Conservation (phyloP, 306 rosid genomes). For the Biancaea sappan region DNA sequence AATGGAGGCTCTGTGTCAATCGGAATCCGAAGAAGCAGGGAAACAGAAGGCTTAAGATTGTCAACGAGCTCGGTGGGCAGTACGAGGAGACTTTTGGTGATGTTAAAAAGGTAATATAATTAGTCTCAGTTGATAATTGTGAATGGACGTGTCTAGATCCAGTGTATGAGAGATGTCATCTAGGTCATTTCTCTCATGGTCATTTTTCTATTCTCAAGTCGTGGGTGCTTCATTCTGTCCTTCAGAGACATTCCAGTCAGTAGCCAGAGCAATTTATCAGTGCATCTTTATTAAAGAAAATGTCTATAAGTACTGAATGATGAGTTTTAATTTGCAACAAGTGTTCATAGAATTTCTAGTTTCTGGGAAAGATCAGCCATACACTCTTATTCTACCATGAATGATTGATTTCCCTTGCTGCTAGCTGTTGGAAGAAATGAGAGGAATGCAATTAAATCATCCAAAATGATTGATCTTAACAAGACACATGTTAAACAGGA, state of each 20-base stretch:
- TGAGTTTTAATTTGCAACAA: neutral
- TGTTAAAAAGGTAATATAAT: slow-evolving; percentile 76
- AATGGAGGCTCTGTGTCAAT: slow-evolving; percentile 58
- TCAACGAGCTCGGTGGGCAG: slow-evolving; percentile 82
- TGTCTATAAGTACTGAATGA: too few species aligned
- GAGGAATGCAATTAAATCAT: neutral
- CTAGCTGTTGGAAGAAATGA: neutral
- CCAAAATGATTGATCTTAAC: neutral
- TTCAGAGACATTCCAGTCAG: neutral
- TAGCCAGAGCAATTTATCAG: neutral
- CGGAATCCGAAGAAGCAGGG: slow-evolving; percentile 63
- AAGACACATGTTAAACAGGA: neutral
- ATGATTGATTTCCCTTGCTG: neutral
- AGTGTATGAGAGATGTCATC: neutral
- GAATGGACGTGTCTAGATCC: neutral
- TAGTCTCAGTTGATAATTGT: neutral
- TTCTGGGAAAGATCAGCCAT: neutral
- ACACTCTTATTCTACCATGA: neutral
- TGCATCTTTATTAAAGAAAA: slow-evolving; percentile 9
- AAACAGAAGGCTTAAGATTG: slow-evolving; percentile 47
- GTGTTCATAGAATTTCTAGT: neutral
- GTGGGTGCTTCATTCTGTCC: neutral
- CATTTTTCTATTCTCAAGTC: neutral
- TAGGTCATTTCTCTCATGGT: neutral
- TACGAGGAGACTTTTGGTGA: slow-evolving; percentile 89